phyloP scores from a whole-genome alignment of 768 basidiomycete genomes.

The Antrodiella citrinella region DNA sequence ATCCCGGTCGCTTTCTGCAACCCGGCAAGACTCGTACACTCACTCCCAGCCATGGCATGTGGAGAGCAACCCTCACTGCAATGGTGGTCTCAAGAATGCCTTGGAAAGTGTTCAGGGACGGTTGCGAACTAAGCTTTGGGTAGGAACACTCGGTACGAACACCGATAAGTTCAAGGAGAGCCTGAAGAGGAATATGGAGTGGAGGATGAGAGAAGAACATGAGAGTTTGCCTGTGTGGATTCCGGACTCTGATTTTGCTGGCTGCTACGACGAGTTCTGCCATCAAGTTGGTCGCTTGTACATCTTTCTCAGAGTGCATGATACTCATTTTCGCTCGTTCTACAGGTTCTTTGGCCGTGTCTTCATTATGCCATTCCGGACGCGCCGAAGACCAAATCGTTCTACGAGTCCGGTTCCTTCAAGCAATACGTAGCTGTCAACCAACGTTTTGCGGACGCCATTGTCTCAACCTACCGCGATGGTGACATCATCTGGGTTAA shows the following conservation, averaged over 20 bases:
- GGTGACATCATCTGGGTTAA: conserved; percentile 93
- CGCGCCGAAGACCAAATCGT: conserved; percentile 73
- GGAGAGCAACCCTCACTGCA: conserved; percentile 64
- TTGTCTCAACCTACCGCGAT: conserved; percentile 71
- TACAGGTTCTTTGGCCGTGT: conserved; percentile 72
- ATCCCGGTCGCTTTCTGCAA: conserved; percentile 16
- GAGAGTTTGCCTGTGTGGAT: conserved; percentile 66
- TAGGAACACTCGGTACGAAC: conserved; percentile 68
- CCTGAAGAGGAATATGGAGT: conserved; percentile 48
- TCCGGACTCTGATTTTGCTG: conserved; percentile 68
- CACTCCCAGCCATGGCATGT: conserved; percentile 33
- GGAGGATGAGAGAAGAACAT: conserved; percentile 32
- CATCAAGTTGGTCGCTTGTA: conserved; percentile 43
- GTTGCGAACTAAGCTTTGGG: conserved; percentile 46
- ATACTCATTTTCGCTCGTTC: conserved; percentile 16
- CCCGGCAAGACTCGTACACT: conserved; percentile 32
- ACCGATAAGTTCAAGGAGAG: conserved; percentile 58
- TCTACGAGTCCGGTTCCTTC: conserved; percentile 74
- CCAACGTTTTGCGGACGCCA: conserved; percentile 79
- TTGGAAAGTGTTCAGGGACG: conserved; percentile 51
- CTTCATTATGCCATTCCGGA: conserved; percentile 83
- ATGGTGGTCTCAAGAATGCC: conserved; percentile 81
- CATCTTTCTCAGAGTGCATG: conserved; percentile 11
- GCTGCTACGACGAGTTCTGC: conserved; percentile 81
- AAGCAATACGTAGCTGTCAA: conserved; percentile 88